Evolutionary conservation across 441 rosid species (phyloP), one percentile per base, ranked within the genome.

Genomic region (Euphorbia celastroides): DNA sequence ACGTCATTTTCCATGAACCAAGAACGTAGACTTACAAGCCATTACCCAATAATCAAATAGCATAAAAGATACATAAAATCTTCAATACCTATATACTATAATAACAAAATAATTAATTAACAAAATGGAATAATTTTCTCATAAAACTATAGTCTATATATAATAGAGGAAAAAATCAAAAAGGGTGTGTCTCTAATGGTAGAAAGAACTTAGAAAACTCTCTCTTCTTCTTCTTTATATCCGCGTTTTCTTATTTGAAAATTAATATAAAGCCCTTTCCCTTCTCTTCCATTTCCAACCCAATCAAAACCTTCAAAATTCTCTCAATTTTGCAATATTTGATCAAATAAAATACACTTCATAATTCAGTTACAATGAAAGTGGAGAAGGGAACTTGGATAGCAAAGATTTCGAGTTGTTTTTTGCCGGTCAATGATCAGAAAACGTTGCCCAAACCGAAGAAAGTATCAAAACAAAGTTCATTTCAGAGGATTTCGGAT

Each of bases 401-500:
- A 69, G 76, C 86, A 20, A 61, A 86, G 58, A 44, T 86, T 56
- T 62, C 81, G 2, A 74, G 82, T 16, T 92, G 98, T 79, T 92
- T 80, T 83, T 79, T 22, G 74, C 28, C 80, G 1, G n/a, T 1
- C 1, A 41, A 56, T 7, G 78, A 69, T 20, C 48, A 65, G 4
- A 27, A 25, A 2, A 16, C 19, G 52, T 2, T 16, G 16, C 78
- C 67, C 66, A 69, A 67, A 28, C 64, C 62, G 60, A 69, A 75
- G 62, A n/a, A 57, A 42, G 70, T 63, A 5, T 42, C 74, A 38
- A 87, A 83, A 57, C 83, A 78, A 54, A 57, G 66, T 62, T 80
- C 88, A 2, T 78, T 80, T 32, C 80, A 70, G 23, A 84, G 96
- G 62, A 26, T 90, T 20, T 86, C 87, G 2, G 97, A 88, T 64